A percentile compares a stretch with the other conserved stretches of the same genome.
phyloP scores from a whole-genome alignment of 2,329 filamentous ascomycete species.

The Arthrobotrys megalospora region DNA sequence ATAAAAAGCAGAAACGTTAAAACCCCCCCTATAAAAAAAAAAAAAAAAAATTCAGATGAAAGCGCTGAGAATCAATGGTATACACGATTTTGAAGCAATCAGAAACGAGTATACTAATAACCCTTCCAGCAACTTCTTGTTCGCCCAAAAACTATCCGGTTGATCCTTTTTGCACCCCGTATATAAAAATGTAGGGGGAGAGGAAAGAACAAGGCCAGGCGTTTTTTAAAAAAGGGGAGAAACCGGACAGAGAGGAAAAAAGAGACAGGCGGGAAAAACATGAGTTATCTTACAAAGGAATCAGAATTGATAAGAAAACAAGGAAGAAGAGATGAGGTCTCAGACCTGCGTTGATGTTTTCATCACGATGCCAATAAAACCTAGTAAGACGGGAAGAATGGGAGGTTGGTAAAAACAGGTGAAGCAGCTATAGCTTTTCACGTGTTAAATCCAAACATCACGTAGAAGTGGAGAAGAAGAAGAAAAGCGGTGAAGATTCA shows the following conservation, averaged over 20 bases:
- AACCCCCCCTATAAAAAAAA: neutral
- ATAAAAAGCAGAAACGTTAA: neutral
- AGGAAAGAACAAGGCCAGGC: neutral
- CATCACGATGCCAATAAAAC: slow-evolving; percentile 36
- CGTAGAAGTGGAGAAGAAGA: slow-evolving; percentile 17
- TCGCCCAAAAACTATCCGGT: neutral
- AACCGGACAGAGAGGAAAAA: slow-evolving; percentile 14
- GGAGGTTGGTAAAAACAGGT: slow-evolving; percentile 4
- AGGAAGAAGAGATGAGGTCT: slow-evolving; percentile 25
- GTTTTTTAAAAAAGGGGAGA: neutral
- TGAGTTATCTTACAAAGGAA: slow-evolving; percentile 51
- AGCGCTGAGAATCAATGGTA: neutral
- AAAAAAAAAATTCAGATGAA: neutral
- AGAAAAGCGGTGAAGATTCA: slow-evolving; percentile 6
- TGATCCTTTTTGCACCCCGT: neutral
- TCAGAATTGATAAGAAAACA: slow-evolving; percentile 30
- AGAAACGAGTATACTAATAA: neutral
- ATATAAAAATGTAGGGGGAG: slow-evolving; percentile 11
- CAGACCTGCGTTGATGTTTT: slow-evolving; percentile 30
- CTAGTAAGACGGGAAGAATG: slow-evolving; percentile 26
- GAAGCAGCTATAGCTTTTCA: slow-evolving; percentile 2
- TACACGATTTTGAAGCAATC: neutral
- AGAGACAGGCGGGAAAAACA: slow-evolving; percentile 4
- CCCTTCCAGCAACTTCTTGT: neutral
- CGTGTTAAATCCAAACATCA: slow-evolving; percentile 11